phyloP scores from a whole-genome alignment of 768 basidiomycete species.

The Pleurotus djamor region DNA sequence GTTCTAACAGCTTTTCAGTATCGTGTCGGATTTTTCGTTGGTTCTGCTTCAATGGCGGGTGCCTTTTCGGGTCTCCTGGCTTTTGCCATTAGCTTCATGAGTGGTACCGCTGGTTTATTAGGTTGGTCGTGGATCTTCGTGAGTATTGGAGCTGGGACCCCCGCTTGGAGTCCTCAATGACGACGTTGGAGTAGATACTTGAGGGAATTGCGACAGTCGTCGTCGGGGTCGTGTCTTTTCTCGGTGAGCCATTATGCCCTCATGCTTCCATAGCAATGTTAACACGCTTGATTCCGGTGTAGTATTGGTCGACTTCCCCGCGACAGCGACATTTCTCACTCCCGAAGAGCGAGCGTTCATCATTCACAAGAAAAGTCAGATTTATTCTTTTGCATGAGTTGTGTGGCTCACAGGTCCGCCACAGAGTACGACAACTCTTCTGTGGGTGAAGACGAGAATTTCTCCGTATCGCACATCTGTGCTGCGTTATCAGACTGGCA shows the following conservation, averaged over 20 bases:
- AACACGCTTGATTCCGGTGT: background rate
- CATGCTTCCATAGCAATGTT: background rate
- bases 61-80: slow-evolving; percentile 63
- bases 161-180: background rate
- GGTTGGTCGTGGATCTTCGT: slow-evolving; percentile 76
- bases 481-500: slow-evolving; percentile 66
- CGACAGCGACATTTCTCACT: slow-evolving; percentile 57
- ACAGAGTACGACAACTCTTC: slow-evolving; percentile 55
- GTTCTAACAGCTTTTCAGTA: background rate
- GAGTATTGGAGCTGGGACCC: too few relatives aligned
- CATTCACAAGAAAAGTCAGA: slow-evolving; percentile 53
- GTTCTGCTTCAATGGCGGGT: slow-evolving; percentile 7
- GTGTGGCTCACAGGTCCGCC: background rate
- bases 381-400: background rate
- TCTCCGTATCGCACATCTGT: slow-evolving; percentile 50
- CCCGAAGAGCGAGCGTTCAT: slow-evolving; percentile 57
- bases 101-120: slow-evolving; percentile 36
- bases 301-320: slow-evolving; percentile 65
- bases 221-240: slow-evolving; percentile 50
- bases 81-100: slow-evolving; percentile 53
- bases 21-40: slow-evolving; percentile 23
- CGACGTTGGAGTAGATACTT: slow-evolving; percentile 43
- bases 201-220: slow-evolving; percentile 63
- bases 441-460: slow-evolving; percentile 61
- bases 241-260: slow-evolving; percentile 30